Evolutionary conservation across 257 asterid species (phyloP), one percentile per base, ranked within the genome.

Genomic region (Nicotiana noctiflora): DNA sequence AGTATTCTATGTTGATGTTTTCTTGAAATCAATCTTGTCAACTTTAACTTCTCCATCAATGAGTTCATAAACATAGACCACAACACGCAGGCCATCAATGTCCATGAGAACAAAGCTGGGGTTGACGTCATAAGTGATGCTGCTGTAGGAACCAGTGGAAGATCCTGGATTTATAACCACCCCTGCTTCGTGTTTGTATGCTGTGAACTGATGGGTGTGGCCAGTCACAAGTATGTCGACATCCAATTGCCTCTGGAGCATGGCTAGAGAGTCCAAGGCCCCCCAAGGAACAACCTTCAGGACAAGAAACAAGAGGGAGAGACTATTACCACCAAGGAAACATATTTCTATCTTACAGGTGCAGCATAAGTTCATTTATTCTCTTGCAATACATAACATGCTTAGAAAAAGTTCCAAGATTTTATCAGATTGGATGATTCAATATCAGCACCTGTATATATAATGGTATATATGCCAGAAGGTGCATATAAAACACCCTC

Each of bases 41-140:
- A 95, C 99, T 88, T 95, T 95, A 79, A 95, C 99, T 82, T 95
- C 99, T 66, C 99, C 99, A 82, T 95, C 99, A 10, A 93, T 91
- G 81, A 93, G 94, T 82, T 95, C 99, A 31, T 95, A 95, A 67
- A 95, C 99, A 32, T 95, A 95, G 37, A 95, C 99, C 46, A 95
- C 99, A 46, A 95, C 99, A 21, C 99, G 95, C 49, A 92, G 89
- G 56, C 97, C 98, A 60, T 95, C 99, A 66, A 95, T 92, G 83
- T 95, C 99, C 99, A 95, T 95, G 82, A 95, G 97, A 82, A 95
- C 97, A 62, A 95, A 95, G 91, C 98, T 95, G 0, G 99, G 99
- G 87, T 93, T 95, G 82, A 91, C 97, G 75, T 95, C 99, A 65
- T 91, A 95, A 32, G 98, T 95, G 90, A 92, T 91, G 91, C 97